Base-by-base conservation (phyloP, 108 stramenopile species). In the Pseudonitzschia multiseries region DNA sequence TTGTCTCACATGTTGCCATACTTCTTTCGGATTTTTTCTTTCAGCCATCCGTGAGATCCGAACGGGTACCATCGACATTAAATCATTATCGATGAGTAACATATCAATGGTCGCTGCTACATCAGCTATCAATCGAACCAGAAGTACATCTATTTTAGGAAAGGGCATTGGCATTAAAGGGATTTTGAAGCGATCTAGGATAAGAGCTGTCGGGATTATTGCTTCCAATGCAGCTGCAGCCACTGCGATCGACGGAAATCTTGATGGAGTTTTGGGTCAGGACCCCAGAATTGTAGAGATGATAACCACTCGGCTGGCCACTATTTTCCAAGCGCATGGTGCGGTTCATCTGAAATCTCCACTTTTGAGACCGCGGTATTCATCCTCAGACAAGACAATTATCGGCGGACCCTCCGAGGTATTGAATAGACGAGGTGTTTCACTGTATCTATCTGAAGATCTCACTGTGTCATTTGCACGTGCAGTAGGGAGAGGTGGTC, bases 381-480 rank as follows among this genome's bases (percentile, higher is more conserved):
- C 67, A 43, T 60, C 74, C 8, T 66, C 72, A 57, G 24, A 72
- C 10, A 46, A 54, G 18, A 48, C 42, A 18, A 44, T 51, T 12
- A 48, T 51, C 0, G 43, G 71, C 2, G 83, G 87, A n/a, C 88
- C 86, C 32, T 87, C 87, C 8, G 89, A 93, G 56, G 56, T 93
- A 20, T 57, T 93, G 36, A 89, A 80, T 67, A 50, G 63, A 15
- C 71, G 88, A 70, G 92, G 92, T 4, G 50, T 63, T 29, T 77
- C 82, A n/a, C 42, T 92, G 24, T 70, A 75, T 31, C 64, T 89
- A 14, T 80, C 86, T 56, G 87, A 91, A 74, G 90, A 91, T 67
- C 76, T 91, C 12, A 88, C 87, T 48, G 82, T 76, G 10, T 75
- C 83, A 40, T 91, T 91, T 70, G 93, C 93, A 1, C 80, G 93